Base-by-base conservation (phyloP, 2,329 filamentous ascomycete genomes). In the Pseudogymnoascus sp. region DNA sequence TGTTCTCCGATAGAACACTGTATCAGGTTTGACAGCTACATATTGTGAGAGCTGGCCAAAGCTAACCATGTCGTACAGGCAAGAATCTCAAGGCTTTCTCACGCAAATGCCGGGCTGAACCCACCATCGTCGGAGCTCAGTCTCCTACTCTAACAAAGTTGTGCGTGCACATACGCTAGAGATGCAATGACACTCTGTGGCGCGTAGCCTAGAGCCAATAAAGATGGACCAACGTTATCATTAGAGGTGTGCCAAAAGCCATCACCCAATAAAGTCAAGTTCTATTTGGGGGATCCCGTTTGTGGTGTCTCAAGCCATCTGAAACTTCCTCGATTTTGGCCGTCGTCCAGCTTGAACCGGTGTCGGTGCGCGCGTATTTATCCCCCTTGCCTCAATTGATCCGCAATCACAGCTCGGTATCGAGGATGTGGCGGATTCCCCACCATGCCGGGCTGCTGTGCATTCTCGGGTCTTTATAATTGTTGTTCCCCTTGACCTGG, bases 361-460 rank as follows among this genome's bases (percentile, higher is more conserved):
- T 53, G 47, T 31, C n/a, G 47, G 47, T 53, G 47, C 47, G 47
- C 26, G 47, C 47, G 47, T 53, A 53, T 53, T 31, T 53, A 11
- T 53, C 31, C 26, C 47, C 26, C 26, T 31, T 53, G 26, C 47
- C 47, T 15, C 26, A 31, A 53, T 53, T 19, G 47, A 53, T 53
- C 26, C 47, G n/a, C 47, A 53, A 31, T 19, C 26, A 31, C 47
- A 53, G 47, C 47, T 53, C 47, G 47, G 26, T 26, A 31, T 53
- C 9, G n/a, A n/a, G 47, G 8, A 17, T 47, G 47, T 53, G 23
- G 15, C 23, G n/a, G 47, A 5, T 15, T 53, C n/a, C 31, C 47
- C 26, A 31, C 23, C 47, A 31, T 53, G 23, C 26, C 47, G 26
- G 47, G 47, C 31, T 28, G 23, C 47, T 28, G 9, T 53, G 23